Percentiles rank a stretch among this genome's conserved stretches.
Evolutionary conservation across 108 stramenopile species (phyloP).

Genomic region (Skeletonema costatum): DNA sequence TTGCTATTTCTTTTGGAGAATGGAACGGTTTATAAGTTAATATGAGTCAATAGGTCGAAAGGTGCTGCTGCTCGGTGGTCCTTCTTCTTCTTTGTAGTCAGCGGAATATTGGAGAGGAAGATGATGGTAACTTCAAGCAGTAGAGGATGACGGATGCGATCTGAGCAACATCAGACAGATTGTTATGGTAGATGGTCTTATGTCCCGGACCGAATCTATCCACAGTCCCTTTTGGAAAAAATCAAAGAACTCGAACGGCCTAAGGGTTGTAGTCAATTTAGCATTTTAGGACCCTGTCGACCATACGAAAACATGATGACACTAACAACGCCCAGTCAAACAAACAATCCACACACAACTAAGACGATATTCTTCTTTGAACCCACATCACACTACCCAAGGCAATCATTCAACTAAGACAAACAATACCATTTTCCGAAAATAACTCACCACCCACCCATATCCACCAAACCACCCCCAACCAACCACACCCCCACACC

Average conservation of each 20-base stretch:
- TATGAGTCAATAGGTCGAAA: too few relatives aligned
- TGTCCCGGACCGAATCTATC: neutral
- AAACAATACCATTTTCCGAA: slow-evolving; percentile 11
- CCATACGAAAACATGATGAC: neutral
- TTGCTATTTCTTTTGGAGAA: slow-evolving; percentile 6
- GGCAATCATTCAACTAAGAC: slow-evolving; percentile 19
- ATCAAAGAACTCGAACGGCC: neutral
- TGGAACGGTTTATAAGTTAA: neutral
- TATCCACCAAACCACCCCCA: too few relatives aligned
- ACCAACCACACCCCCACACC: too few relatives aligned
- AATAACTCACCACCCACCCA: slow-evolving; percentile 21
- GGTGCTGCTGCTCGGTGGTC: neutral
- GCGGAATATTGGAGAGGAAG: neutral
- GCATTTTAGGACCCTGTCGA: neutral
- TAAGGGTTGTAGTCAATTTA: neutral
- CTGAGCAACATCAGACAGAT: neutral
- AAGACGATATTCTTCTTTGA: neutral
- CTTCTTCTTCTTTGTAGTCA: neutral
- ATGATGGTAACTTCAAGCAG: neutral
- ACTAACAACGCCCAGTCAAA: neutral
- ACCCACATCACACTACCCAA: neutral
- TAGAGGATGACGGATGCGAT: neutral
- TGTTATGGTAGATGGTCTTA: neutral
- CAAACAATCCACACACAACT: neutral
- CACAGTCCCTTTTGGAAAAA: neutral